Conservation (phyloP, 2,329 filamentous ascomycete genomes). For the Dothistroma pini region DNA sequence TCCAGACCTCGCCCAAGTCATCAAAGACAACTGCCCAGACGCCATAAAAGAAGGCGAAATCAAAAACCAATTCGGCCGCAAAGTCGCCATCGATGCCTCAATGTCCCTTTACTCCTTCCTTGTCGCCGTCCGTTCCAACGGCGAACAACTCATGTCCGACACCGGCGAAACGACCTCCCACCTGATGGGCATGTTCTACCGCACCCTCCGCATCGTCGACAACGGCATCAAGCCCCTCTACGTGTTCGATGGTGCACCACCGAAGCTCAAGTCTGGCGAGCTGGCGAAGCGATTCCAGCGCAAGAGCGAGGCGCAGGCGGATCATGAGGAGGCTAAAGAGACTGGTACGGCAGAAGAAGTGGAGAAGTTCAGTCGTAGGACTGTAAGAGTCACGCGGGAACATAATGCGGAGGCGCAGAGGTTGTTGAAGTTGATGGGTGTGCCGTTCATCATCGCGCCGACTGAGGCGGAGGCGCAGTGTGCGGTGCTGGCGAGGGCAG, state of each 20-base stretch:
- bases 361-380: slow-evolving; percentile 92
- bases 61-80: slow-evolving; percentile 97
- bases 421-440: slow-evolving; percentile 89
- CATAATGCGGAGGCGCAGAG: slow-evolving; percentile 94
- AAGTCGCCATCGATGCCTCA: slow-evolving; percentile 63
- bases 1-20: slow-evolving; percentile 45
- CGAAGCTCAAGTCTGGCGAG: slow-evolving; percentile 96
- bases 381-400: slow-evolving; percentile 90
- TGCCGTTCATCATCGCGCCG: slow-evolving; percentile 90
- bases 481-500: slow-evolving; percentile 79
- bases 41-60: slow-evolving; percentile 96
- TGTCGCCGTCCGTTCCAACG: slow-evolving; percentile 93
- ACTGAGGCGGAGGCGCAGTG: slow-evolving; percentile 98
- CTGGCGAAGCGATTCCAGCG: slow-evolving; percentile 93
- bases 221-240: slow-evolving; percentile 99
- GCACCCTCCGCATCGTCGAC: slow-evolving; percentile 94
- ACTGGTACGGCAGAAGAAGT: slow-evolving; percentile 96
- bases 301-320: slow-evolving; percentile 86
- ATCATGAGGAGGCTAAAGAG: slow-evolving; percentile 92
- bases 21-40: slow-evolving; percentile 72
- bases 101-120: slow-evolving; percentile 99
- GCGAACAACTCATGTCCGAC: slow-evolving; percentile 93
- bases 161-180: slow-evolving; percentile 96
- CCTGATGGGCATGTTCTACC: slow-evolving; percentile 99
- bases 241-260: slow-evolving; percentile 94